Base-by-base conservation (phyloP, 2,329 filamentous ascomycete species). In the Aspergillus intermedius region DNA sequence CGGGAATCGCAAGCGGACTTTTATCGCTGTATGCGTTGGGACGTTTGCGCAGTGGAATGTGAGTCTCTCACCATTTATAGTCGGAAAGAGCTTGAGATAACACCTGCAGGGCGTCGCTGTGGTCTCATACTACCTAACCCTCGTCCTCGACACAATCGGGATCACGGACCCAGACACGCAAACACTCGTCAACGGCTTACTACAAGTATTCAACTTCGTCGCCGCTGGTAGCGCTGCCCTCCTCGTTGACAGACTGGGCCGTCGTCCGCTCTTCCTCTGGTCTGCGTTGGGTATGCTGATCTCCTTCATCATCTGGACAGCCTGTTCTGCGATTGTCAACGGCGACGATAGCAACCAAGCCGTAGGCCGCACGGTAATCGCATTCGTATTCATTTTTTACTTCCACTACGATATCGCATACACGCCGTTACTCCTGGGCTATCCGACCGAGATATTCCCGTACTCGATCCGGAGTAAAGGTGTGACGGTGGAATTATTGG, bases 351-450 rank as follows among this genome's bases (percentile, higher is more conserved):
- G 49, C 2, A 56, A 49, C 3, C 40, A 53, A 8, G 49, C 40
- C 10, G 48, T 54, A 5, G 54, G 53, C 0, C 40, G 28, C 8
- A 50, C 57, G 5, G 78, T 81, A 56, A 73, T 83, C 25, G 74
- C 76, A 19, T 80, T 81, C 55, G 74, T 83, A 52, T 83, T 80
- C 74, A 64, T 80, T 17, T 83, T 81, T 56, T 75, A 76, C 46
- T 70, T 80, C 58, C 80, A 78, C 56, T 82, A 82, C 64, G 77
- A 79, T 52, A 77, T 83, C 49, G 79, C 76, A 42, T 82, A 79
- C 64, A 80, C 77, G 0, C 78, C 79, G 43, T 70, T 83, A 39
- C 69, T 82, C 9, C 72, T 81, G 2, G 51, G 50, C 35, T 83
- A 83, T 54, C 74, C 78, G 1, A 73, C 81, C 6, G 80, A 83